Evolutionary conservation across 257 asterid genomes (phyloP).

Genomic region (Solanum peruvianum): DNA sequence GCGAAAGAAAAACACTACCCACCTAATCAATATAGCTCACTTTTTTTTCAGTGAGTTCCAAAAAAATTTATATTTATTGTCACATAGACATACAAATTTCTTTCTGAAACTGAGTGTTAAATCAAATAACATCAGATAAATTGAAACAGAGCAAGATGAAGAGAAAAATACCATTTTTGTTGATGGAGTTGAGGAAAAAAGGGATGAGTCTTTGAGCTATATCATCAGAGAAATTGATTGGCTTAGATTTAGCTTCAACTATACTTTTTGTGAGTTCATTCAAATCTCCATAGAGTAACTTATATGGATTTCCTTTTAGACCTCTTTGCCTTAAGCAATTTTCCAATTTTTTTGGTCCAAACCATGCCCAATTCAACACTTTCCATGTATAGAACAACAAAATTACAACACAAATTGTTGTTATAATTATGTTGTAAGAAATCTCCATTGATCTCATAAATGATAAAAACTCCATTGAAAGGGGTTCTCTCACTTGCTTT

Average conservation of each 20-base stretch:
- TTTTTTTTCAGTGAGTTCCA: no score
- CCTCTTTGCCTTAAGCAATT: slow-evolving; percentile 23
- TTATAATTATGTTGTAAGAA: background rate
- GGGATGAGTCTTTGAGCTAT: slow-evolving; percentile 21
- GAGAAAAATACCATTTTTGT: slow-evolving; percentile 21
- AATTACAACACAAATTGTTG: background rate
- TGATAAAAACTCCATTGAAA: no score
- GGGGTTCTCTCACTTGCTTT: background rate
- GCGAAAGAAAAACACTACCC: no score
- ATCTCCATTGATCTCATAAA: no score
- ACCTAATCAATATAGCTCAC: no score
- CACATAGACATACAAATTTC: no score
- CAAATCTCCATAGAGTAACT: slow-evolving; percentile 22
- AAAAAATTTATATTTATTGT: no score
- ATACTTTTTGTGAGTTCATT: slow-evolving; percentile 7
- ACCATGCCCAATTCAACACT: slow-evolving; percentile 24
- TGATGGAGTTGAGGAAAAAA: slow-evolving; percentile 1
- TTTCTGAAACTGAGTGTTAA: rapidly evolving
- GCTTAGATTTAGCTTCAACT: slow-evolving; percentile 19
- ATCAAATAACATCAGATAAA: no score
- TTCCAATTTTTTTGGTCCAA: slow-evolving; percentile 22
- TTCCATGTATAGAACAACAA: slow-evolving; percentile 4
- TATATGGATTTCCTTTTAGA: slow-evolving; percentile 25
- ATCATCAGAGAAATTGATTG: slow-evolving; percentile 25
- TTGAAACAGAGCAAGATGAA: background rate